Evolutionary conservation across 805 yeast species (phyloP), one percentile per base, ranked within the genome.

Genomic region (Teunomyces barrocoloradensis): DNA sequence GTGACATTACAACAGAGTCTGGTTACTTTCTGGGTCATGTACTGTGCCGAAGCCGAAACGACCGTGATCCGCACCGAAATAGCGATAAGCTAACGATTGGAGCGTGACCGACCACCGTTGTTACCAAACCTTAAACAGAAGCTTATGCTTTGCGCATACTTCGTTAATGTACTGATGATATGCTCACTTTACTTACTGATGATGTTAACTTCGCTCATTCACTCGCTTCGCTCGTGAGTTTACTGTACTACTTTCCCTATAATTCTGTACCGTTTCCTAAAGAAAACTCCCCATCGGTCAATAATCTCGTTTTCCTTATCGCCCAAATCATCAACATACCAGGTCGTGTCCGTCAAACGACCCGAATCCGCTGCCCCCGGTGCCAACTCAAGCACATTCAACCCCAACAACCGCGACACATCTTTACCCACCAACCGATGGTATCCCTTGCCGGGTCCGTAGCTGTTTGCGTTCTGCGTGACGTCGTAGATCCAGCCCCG

Each of bases 401-500:
- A 79, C 1, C 87, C 96, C 45, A 89, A 69, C 2, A 92, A 85
- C 48, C 94, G 69, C 29, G 88, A 80, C 18, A 88, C 87, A 55
- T 89, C 96, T 52, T 78, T 80, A 4, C 92, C 96, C 7, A 82
- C 87, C 36, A 89, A 74, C 5, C 74, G 80, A 57, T 81, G 82
- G 64, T 89, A 89, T 18, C 84, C 82, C 50, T 81, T 79, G 0
- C 90, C 91, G 2, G 85, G 84, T 0, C 96, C 96, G 60, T 89
- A 89, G 34, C 83, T 84, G 12, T 77, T 79, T 10, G 63, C 55
- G 58, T 88, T 89, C 40, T 69, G 60, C 0, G 87, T 77, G 7
- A 89, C 96, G 58, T 89, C 96, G 62, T 87, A 89, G 9, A 89
- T 80, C 2, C 74, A 74, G 17, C 96, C 94, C 51, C 83, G 82